A percentile compares a stretch with the other conserved stretches of the same genome.
phyloP scores from a whole-genome alignment of 2,329 filamentous ascomycete species.

The Colletotrichum lupini region DNA sequence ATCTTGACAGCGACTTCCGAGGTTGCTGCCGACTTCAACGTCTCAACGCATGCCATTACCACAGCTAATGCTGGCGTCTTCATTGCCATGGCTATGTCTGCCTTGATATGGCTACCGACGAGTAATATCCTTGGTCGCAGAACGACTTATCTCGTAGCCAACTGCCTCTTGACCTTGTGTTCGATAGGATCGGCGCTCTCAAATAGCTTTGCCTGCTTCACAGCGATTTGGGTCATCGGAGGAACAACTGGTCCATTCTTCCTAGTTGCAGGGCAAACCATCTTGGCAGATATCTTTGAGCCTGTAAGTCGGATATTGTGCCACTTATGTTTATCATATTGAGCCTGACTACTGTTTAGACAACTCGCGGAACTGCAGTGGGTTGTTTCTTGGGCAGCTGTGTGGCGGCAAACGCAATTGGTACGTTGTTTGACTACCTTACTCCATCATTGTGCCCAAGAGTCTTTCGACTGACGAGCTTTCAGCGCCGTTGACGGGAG shows the following conservation, averaged over 20 bases:
- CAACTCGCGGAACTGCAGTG: conserved; percentile 32
- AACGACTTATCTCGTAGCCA: conserved; percentile 58
- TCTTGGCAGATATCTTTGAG: conserved; percentile 36
- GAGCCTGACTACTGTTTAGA: conserved; percentile 8
- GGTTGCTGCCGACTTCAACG: conserved; percentile 72
- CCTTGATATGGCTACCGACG: conserved; percentile 78
- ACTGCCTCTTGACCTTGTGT: conserved; percentile 73
- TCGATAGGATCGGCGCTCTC: conserved; percentile 79
- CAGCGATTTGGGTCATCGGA: conserved; percentile 33
- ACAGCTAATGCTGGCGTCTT: conserved; percentile 81
- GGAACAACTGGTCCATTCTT: conserved; percentile 34
- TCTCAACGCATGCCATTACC: conserved; percentile 77
- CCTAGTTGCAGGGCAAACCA: conserved; percentile 33
- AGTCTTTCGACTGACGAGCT: neutral
- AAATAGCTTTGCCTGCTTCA: conserved; percentile 75
- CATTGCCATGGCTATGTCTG: conserved; percentile 77
- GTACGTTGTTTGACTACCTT: neutral
- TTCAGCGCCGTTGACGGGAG: conserved; percentile 51
- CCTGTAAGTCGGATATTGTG: conserved; percentile 3
- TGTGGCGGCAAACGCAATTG: conserved; percentile 33
- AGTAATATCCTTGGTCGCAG: conserved; percentile 52
- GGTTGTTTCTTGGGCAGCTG: conserved; percentile 36
- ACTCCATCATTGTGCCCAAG: neutral
- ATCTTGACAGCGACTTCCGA: conserved; percentile 80
- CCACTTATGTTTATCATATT: neutral